Base-by-base conservation (phyloP, 2,329 filamentous ascomycete genomes). In the Clonostachys solani region DNA sequence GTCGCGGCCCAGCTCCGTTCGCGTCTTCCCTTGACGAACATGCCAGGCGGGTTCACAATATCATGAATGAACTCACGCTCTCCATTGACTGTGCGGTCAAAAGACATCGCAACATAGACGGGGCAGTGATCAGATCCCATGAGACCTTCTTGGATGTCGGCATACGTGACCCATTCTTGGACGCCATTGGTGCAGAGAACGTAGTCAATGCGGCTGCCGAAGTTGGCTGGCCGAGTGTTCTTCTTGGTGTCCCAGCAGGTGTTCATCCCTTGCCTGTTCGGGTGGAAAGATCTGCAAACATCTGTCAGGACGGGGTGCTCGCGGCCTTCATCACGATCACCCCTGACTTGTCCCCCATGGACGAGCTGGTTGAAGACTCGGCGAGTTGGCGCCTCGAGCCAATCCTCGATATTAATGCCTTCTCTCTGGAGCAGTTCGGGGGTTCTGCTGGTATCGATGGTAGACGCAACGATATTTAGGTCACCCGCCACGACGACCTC, bases 51-150 rank as follows among this genome's bases (percentile, higher is more conserved):
- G 55, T 94, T 96, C 77, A 96, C 80, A 44, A 94, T 64, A 59
- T 96, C 90, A 29, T 75, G 65, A 4, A 90, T 70, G 54, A 83
- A 63, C 4, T 77, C 62, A 42, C 79, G 65, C 41, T 70, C 57
- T 1, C 71, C 77, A 13, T 74, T 65, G 6, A 78, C 54, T 0
- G 60, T 57, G 3, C 96, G 79, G 3, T 60, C 71, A 35, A 92
- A 81, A 16, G 84, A 81, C 19, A 95, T 73, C 3, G 79, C 76
- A 1, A 85, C 90, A 63, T 87, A 97, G 2, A 97, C 92, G 0
- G 94, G 94, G 57, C 94, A 99, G 64, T 99, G 94, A 60, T 99
- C 94, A 2, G 92, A 97, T 0, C 94, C 94, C 78, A 95, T 86
- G 18, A 97, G 71, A 0, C 92, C 92, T 65, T 96, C 90, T 62